Evolutionary conservation across 768 basidiomycete species (phyloP).

Genomic region (Tremella yokohamensis): DNA sequence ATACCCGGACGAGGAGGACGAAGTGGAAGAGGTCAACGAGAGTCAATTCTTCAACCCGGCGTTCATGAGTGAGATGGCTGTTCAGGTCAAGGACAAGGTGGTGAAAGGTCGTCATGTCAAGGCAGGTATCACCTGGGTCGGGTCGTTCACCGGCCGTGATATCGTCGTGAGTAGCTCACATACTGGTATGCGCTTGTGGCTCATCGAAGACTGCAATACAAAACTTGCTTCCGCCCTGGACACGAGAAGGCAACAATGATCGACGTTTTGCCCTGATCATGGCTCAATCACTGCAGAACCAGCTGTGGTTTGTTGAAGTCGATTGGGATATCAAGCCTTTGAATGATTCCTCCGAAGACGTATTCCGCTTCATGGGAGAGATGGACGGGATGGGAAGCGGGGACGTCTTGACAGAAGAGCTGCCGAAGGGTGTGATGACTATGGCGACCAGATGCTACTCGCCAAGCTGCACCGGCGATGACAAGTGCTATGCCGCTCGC

Average conservation of each 20-base stretch:
- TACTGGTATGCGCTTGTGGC: conserved; percentile 2
- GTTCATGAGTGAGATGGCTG: conserved; percentile 79
- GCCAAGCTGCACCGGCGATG: conserved; percentile 75
- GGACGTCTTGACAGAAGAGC: conserved; percentile 32
- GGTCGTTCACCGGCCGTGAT: conserved; percentile 90
- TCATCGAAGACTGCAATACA: conserved; percentile 75
- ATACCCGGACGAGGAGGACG: conserved; percentile 38
- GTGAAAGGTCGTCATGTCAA: conserved; percentile 83
- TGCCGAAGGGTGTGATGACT: conserved; percentile 71
- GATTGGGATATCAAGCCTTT: conserved; percentile 83
- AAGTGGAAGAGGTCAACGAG: conserved; percentile 61
- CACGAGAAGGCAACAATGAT: conserved; percentile 71
- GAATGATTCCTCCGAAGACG: conserved; percentile 84
- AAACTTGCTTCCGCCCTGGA: conserved; percentile 76
- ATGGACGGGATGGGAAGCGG: conserved; percentile 47
- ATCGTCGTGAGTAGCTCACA: conserved; percentile 65
- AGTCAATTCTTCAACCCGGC: conserved; percentile 82
- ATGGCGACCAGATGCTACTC: conserved; percentile 87
- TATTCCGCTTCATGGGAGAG: conserved; percentile 88
- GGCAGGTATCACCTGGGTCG: conserved; percentile 83
- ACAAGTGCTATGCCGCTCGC: conserved; percentile 73
- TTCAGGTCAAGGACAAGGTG: conserved; percentile 83
- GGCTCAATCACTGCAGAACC: conserved; percentile 82
- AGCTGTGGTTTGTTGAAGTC: conserved; percentile 94
- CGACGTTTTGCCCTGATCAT: conserved; percentile 79